These are phyloP conservation scores for Colletotrichum musae DNA, from an alignment of 2,329 filamentous ascomycete species.

Conservation along the genomic window DNA sequence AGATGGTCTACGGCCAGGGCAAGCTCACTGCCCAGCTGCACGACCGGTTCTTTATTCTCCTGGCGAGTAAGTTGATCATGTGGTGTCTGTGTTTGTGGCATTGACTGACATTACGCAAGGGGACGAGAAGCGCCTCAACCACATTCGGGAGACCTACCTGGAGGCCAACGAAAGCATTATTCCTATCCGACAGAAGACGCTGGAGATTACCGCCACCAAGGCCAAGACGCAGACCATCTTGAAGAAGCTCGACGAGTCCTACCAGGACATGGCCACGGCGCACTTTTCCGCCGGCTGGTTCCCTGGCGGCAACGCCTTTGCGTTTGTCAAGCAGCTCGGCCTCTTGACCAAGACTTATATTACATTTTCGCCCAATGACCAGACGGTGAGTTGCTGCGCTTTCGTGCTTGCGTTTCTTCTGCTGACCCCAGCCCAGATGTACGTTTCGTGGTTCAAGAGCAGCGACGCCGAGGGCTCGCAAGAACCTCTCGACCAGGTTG, in stretches of 20 bases:
- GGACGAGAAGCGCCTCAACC: slow-evolving; percentile 13
- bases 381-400: slow-evolving; percentile 1
- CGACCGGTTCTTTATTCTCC: slow-evolving; percentile 5
- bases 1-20: slow-evolving; percentile 60
- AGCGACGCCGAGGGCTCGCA: slow-evolving; percentile 19
- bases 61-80: slow-evolving; percentile 27
- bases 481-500: slow-evolving; percentile 39
- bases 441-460: slow-evolving; percentile 42
- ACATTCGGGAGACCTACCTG: slow-evolving; percentile 46
- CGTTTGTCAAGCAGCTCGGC: slow-evolving; percentile 53
- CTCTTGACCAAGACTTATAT: slow-evolving; percentile 51
- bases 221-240: slow-evolving; percentile 54
- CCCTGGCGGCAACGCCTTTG: slow-evolving; percentile 43
- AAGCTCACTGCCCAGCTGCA: slow-evolving; percentile 56
- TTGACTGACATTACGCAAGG: slow-evolving; percentile 20
- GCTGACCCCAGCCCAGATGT: slow-evolving; percentile 27
- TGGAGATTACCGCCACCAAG: slow-evolving; percentile 53
- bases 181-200: slow-evolving; percentile 40
- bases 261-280: slow-evolving; percentile 35
- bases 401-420: not conserved
- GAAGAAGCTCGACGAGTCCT: slow-evolving; percentile 41
- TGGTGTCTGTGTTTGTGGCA: not conserved
- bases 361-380: not conserved
- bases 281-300: slow-evolving; percentile 47
- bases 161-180: slow-evolving; percentile 56